These are phyloP conservation scores for Saturnispora quitensis DNA, from an alignment of 805 yeast species.

Conservation along the genomic window DNA sequence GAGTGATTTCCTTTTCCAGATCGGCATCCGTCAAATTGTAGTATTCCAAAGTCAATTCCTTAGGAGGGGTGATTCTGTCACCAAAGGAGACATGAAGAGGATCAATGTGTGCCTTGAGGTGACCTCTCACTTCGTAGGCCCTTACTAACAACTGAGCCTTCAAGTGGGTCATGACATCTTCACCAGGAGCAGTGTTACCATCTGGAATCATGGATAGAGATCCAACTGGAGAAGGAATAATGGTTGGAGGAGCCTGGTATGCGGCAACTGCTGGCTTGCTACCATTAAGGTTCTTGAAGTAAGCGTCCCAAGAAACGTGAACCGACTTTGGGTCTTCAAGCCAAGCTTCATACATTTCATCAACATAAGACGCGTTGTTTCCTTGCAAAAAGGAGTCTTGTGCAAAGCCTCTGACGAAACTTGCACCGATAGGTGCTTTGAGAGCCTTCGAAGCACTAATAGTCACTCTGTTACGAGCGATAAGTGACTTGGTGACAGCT, in stretches of 20 bases:
- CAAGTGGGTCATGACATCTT: constrained; percentile 76
- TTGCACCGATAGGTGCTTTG: neutral
- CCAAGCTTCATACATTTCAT: constrained; percentile 98
- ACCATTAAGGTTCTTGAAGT: constrained; percentile 79
- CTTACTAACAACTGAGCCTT: constrained; percentile 94
- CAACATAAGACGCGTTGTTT: constrained; percentile 84
- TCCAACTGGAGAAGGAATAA: constrained; percentile 78
- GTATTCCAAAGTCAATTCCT: constrained; percentile 83
- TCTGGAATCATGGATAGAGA: constrained; percentile 52
- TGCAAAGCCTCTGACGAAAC: constrained; percentile 27
- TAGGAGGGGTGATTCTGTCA: constrained; percentile 52
- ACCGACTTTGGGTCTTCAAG: constrained; percentile 80
- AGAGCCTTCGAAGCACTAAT: neutral
- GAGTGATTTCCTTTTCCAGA: constrained; percentile 68
- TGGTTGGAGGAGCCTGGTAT: constrained; percentile 84
- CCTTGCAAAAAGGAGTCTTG: constrained; percentile 75
- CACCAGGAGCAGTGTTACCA: constrained; percentile 40
- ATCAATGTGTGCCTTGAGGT: constrained; percentile 88
- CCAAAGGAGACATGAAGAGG: constrained; percentile 91
- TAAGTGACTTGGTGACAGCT: constrained; percentile 17
- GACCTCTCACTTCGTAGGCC: constrained; percentile 98
- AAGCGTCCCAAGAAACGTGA: constrained; percentile 95
- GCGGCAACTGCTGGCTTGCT: constrained; percentile 66
- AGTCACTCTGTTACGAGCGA: neutral
- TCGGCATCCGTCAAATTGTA: constrained; percentile 88